phyloP scores from a whole-genome alignment of 2,329 filamentous ascomycete species.

The Ophiostoma perfectum region DNA sequence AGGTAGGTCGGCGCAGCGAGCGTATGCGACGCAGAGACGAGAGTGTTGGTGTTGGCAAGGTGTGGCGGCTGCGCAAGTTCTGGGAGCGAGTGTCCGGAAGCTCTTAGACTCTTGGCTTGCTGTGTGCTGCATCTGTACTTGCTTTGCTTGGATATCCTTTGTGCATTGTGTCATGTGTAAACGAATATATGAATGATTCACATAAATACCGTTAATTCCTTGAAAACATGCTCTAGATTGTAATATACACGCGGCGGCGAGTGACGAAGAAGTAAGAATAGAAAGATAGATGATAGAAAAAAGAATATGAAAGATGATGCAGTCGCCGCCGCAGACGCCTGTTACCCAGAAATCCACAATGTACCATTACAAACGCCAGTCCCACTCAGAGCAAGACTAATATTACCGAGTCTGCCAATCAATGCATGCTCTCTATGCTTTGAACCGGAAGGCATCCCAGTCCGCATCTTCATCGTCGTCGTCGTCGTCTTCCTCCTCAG shows the following conservation, averaged over 20 bases:
- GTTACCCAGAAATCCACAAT: background rate
- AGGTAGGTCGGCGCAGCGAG: slow-evolving; percentile 48
- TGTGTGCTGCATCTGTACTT: background rate
- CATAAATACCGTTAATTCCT: too few species aligned
- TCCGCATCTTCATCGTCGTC: slow-evolving; percentile 50
- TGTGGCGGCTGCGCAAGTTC: slow-evolving; percentile 58
- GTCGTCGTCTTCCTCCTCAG: slow-evolving; percentile 40
- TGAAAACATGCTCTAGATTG: too few species aligned
- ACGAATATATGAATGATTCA: background rate
- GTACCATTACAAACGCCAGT: background rate
- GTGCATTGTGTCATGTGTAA: background rate
- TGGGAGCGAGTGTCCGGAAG: slow-evolving; percentile 56
- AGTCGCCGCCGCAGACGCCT: too few species aligned
- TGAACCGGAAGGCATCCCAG: slow-evolving; percentile 56
- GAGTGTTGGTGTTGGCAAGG: slow-evolving; percentile 48
- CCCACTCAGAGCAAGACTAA: background rate
- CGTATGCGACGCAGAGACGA: slow-evolving; percentile 46
- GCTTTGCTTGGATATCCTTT: too few species aligned
- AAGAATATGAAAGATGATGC: background rate
- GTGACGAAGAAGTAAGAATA: too few species aligned
- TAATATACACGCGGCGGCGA: too few species aligned
- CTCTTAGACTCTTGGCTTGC: background rate
- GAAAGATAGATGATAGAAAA: background rate
- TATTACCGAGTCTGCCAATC: too few species aligned
- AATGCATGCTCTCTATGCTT: slow-evolving; percentile 25